Conservation (phyloP, 176 grass and related monocot species). For the Oryza coarctata region DNA sequence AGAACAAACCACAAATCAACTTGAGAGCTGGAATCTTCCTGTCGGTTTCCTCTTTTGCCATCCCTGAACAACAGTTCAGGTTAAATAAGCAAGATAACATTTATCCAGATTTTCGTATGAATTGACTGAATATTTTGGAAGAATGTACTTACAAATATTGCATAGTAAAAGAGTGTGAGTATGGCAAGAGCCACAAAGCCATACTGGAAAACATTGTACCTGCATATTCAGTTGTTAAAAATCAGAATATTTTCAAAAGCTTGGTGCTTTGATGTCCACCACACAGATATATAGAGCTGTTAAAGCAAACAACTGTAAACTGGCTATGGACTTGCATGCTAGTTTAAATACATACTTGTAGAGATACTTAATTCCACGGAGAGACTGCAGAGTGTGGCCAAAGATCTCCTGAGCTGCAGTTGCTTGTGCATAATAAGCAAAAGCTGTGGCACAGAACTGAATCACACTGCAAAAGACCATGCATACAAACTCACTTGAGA, state of each 20-base stretch:
- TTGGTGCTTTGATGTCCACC: not conserved
- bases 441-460: constrained; percentile 96
- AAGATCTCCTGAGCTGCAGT: constrained; percentile 99
- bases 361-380: constrained; percentile 97
- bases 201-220: constrained; percentile 98
- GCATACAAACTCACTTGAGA: not conserved
- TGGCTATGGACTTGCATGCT: constrained; percentile 4
- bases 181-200: constrained; percentile 90
- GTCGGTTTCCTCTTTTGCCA: constrained; percentile 92
- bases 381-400: constrained; percentile 85
- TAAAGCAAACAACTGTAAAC: not conserved
- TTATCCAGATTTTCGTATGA: not conserved
- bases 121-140: not conserved
- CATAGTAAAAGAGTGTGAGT: constrained; percentile 91
- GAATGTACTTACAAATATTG: constrained; percentile 64
- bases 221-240: constrained; percentile 33
- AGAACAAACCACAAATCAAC: constrained; percentile 44
- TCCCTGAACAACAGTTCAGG: constrained; percentile 47
- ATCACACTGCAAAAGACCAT: constrained; percentile 74
- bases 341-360: constrained; percentile 77
- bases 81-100: constrained; percentile 7
- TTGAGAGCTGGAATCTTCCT: constrained; percentile 80
- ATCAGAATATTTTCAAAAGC: constrained; percentile 10
- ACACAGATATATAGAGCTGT: not conserved
- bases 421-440: constrained; percentile 96